phyloP scores from a whole-genome alignment of 1,139 yeast species.

The Lodderomyces oxycetoniae region DNA sequence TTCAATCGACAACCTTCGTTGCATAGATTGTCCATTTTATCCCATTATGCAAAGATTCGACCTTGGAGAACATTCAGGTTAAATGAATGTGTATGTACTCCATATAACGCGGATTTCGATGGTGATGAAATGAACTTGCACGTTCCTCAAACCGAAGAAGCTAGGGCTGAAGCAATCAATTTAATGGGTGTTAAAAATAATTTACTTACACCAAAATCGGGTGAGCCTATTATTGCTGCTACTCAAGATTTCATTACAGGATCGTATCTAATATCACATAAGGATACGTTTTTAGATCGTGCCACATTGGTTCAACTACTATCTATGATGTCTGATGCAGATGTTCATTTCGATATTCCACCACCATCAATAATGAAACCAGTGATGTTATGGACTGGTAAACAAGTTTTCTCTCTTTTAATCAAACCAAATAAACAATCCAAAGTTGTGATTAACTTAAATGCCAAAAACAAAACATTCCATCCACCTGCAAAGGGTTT shows the following conservation, averaged over 20 bases:
- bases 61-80: slow-evolving; percentile 98
- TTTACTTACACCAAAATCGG: slow-evolving; percentile 91
- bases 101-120: slow-evolving; percentile 98
- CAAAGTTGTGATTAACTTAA: slow-evolving; percentile 82
- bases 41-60: slow-evolving; percentile 92
- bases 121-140: slow-evolving; percentile 99
- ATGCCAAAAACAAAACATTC: slow-evolving; percentile 90
- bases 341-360: slow-evolving; percentile 82
- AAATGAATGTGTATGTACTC: slow-evolving; percentile 99
- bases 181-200: slow-evolving; percentile 98
- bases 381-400: slow-evolving; percentile 90
- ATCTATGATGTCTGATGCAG: slow-evolving; percentile 95
- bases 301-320: slow-evolving; percentile 78
- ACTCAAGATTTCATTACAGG: slow-evolving; percentile 99
- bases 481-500: slow-evolving; percentile 60
- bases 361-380: slow-evolving; percentile 95
- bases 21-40: slow-evolving; percentile 87
- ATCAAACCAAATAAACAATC: slow-evolving; percentile 76
- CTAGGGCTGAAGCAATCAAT: slow-evolving; percentile 95
- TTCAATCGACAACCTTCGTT: slow-evolving; percentile 98
- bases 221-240: slow-evolving; percentile 99
- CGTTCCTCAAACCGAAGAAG: slow-evolving; percentile 99
- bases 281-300: slow-evolving; percentile 88
- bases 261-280: slow-evolving; percentile 84
- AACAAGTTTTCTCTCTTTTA: slow-evolving; percentile 84